Base-by-base conservation (phyloP, 2,329 filamentous ascomycete species). In the Colletotrichum paranaense region DNA sequence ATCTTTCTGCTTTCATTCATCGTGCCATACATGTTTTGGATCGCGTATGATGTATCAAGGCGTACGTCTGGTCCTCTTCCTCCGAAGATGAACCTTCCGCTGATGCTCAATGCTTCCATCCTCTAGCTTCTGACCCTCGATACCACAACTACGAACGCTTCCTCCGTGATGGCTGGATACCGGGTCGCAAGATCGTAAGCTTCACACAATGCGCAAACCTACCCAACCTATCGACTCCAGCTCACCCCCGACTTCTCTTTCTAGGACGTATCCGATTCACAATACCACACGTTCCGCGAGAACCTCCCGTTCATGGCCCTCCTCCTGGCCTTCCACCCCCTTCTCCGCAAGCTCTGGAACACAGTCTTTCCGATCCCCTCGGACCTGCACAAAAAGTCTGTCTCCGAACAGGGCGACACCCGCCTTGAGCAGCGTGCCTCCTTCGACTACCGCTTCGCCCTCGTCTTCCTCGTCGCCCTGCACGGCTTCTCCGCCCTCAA, bases 401-500 rank as follows among this genome's bases (percentile, higher is more conserved):
- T 80, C 0, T 75, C 81, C 26, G 83, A 86, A 63, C 83, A 83
- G 69, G 90, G 88, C 42, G 87, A 92, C 22, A 85, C 85, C 52
- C 87, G 92, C 62, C 82, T 94, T 19, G 86, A 92, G 64, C 91
- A 93, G 79, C 91, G 97, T 30, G 88, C 93, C 4, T 90, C 91
- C 0, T 99, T 97, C 80, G 97, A 99, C 83, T 92, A 93, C 76
- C 84, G 84, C 35, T 99, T 98, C 82, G 94, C 95, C 5, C 80
- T 94, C 9, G 80, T 97, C 55, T 98, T 97, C 80, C 87, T 98
- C 9, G 79, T 90, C 49, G 92, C 89, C 4, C 85, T 99, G 14
- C 95, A 99, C 81, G 97, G 97, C 5, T 89, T 97, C 66, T 98
- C 96, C 0, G 90, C 92, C 0, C 82, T 94, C 76, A 99, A 99